Evolutionary conservation across 768 basidiomycete genomes (phyloP), one percentile per base, ranked within the genome.

Genomic region (Cyclocybe cylindracea): DNA sequence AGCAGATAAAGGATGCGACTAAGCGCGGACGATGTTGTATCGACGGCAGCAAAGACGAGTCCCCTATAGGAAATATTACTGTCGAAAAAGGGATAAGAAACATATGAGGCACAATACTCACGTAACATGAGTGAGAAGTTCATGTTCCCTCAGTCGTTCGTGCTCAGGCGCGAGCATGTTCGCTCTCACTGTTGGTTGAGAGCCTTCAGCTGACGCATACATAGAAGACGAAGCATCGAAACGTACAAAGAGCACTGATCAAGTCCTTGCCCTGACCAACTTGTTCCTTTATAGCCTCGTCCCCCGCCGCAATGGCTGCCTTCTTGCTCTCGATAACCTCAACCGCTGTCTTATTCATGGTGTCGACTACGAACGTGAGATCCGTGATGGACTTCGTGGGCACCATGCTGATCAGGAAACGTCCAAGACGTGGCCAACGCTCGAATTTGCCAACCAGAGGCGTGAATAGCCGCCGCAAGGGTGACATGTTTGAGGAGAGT

Each of bases 241-340:
- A 24, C 75, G 35, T 56, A 80, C 80, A 60, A 8, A 80, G 61
- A 32, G 77, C 65, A 48, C 73, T 79, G 55, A 80, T 73, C 14
- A 80, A 67, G 55, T 80, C 78, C 48, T 75, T 76, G 13, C 76
- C 75, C 48, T 67, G 63, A 8, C 67, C 71, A 31, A 74, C 64
- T 48, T 74, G 66, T 11, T 54, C 56, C 10, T 61, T 51, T 2
- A 71, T 57, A 2, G 64, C 69, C 18, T 67, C 65, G 31, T 74
- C 71, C 13, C 72, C 70, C 32, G 61, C 62, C 13, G 55, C 56
- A 5, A 78, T 46, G 4, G 71, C 64, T 14, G 58, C 58, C 54
- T 70, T 73, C 63, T 76, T 77, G 18, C 57, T 59, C n/a, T 65
- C 49, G 19, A 70, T 71, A 5, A 81, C 71, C 16, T 68, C 58